phyloP scores from a whole-genome alignment of 352 stramenopile genomes.

The Pythium pectinolyticum region DNA sequence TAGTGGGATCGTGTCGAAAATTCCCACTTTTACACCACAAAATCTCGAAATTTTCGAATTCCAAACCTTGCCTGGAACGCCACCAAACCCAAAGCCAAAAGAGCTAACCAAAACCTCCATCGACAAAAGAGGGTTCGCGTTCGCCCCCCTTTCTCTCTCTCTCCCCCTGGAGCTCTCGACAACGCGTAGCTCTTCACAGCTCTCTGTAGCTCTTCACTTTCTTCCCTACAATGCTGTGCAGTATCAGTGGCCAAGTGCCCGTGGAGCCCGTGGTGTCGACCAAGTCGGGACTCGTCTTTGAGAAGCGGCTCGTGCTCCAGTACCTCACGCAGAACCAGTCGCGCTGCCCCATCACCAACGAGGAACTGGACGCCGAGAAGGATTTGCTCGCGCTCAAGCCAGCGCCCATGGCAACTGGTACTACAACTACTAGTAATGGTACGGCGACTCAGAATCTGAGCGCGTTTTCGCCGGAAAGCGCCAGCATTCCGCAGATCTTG shows the following conservation, averaged over 20 bases:
- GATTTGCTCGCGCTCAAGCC: conserved; percentile 72
- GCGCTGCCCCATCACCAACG: conserved; percentile 70
- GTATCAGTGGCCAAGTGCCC: conserved; percentile 81
- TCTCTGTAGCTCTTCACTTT: neutral
- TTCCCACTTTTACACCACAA: too few species aligned
- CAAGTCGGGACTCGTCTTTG: conserved; percentile 87
- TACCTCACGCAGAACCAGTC: conserved; percentile 72
- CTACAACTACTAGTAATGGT: neutral
- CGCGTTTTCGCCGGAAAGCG: conserved; percentile 41
- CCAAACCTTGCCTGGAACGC: neutral
- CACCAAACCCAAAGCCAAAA: conserved; percentile 28
- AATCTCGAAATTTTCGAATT: conserved; percentile 10
- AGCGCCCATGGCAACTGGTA: conserved; percentile 13
- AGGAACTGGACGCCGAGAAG: conserved; percentile 51
- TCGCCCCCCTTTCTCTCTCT: conserved; percentile 3
- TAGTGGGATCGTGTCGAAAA: too few species aligned
- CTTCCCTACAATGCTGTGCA: conserved; percentile 69
- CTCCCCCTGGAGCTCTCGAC: too few species aligned
- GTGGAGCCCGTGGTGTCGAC: conserved; percentile 77
- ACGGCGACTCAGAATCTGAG: conserved; percentile 6
- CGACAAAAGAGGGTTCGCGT: conserved; percentile 30
- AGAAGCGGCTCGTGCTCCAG: conserved; percentile 85
- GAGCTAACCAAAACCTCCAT: conserved; percentile 26
- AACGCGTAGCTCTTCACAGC: too few species aligned
- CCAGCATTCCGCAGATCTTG: conserved; percentile 67